Conservation (phyloP, 345 rosid species). For the Camelina neglecta region DNA sequence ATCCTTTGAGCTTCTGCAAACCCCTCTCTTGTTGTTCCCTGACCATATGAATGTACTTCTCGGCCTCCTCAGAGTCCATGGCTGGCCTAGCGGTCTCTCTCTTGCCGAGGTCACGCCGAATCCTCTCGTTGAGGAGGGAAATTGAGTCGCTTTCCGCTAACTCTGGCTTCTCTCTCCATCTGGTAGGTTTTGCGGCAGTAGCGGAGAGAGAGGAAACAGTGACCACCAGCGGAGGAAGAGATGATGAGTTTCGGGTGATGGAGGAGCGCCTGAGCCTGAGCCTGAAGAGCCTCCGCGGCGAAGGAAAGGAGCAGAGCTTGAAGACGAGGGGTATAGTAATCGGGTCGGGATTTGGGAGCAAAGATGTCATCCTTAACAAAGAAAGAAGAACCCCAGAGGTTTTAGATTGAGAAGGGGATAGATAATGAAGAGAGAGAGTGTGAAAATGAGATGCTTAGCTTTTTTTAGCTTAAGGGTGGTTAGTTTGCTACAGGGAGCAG, state of each 20-base stretch:
- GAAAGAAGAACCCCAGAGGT: constrained; percentile 17
- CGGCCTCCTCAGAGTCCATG: constrained; percentile 87
- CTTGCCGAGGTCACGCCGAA: constrained; percentile 68
- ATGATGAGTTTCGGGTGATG: constrained; percentile 30
- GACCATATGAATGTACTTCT: constrained; percentile 75
- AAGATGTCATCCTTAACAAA: constrained; percentile 52
- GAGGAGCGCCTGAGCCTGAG: constrained; percentile 37
- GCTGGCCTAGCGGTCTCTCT: constrained; percentile 58
- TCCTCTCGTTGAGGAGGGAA: constrained; percentile 74
- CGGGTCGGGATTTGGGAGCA: constrained; percentile 48
- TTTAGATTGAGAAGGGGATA: constrained; percentile 33
- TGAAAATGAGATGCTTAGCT: no score
- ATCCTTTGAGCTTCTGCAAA: constrained; percentile 82
- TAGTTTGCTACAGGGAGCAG: no score
- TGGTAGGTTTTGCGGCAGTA: constrained; percentile 43
- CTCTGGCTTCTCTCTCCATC: constrained; percentile 49
- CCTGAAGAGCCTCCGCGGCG: constrained; percentile 45
- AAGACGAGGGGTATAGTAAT: constrained; percentile 46
- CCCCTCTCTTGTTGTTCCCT: constrained; percentile 92
- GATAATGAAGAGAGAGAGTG: constrained; percentile 26
- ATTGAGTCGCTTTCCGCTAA: constrained; percentile 61
- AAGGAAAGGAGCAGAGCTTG: constrained; percentile 47
- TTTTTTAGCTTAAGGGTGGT: no score
- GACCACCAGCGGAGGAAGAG: constrained; percentile 47
- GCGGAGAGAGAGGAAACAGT: constrained; percentile 58